These are phyloP conservation scores for Talaromyces liani DNA, from an alignment of 495 filamentous ascomycete species.

Conservation along the genomic window DNA sequence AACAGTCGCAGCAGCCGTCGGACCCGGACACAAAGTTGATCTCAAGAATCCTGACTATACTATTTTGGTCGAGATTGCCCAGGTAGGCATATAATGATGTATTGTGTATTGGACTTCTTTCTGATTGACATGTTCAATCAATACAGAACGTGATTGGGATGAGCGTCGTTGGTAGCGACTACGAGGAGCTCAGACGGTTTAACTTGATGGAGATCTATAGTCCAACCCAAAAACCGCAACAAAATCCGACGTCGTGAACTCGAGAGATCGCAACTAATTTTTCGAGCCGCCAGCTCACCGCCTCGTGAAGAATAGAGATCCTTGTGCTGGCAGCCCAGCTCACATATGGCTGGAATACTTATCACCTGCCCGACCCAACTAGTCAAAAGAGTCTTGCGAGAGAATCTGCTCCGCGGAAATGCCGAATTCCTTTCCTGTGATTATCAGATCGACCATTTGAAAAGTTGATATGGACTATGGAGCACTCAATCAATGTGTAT, in stretches of 20 bases:
- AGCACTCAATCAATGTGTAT: neutral
- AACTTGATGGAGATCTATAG: conserved; percentile 63
- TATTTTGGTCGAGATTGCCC: conserved; percentile 82
- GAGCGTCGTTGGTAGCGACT: conserved; percentile 66
- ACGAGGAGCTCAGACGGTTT: conserved; percentile 61
- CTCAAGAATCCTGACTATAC: conserved; percentile 73
- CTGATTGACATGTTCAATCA: neutral
- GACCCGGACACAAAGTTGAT: conserved; percentile 70
- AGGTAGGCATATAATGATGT: conserved; percentile 48
- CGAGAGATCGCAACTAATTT: neutral
- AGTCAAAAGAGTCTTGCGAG: neutral
- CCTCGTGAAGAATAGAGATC: neutral
- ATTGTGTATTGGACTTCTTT: neutral
- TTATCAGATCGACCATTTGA: neutral
- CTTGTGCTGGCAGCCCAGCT: neutral
- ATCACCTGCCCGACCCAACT: neutral
- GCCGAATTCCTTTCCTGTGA: neutral
- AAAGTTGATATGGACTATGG: neutral
- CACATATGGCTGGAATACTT: neutral
- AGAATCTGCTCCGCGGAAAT: neutral
- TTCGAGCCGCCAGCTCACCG: neutral
- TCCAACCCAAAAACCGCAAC: conserved; percentile 27
- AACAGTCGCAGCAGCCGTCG: conserved; percentile 62
- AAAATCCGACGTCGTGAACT: neutral
- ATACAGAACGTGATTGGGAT: conserved; percentile 72